Percentiles rank a stretch among this genome's conserved stretches.
Evolutionary conservation across 495 filamentous ascomycete genomes (phyloP).

Genomic region (Penicillium maclennaniae): DNA sequence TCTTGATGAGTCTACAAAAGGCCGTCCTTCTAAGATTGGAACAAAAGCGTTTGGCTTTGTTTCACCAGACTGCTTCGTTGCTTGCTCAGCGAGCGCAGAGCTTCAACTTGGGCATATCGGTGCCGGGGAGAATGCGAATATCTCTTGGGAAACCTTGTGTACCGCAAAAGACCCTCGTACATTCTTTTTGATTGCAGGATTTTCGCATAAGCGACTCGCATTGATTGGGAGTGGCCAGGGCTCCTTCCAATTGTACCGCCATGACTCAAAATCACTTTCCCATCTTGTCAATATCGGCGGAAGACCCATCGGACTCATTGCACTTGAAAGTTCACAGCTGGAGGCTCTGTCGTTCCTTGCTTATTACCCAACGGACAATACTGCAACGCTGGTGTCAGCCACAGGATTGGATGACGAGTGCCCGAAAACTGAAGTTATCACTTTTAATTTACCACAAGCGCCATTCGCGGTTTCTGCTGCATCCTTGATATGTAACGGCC

Average conservation of each 20-base stretch:
- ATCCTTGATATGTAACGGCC: constrained; percentile 30
- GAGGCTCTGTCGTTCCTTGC: constrained; percentile 28
- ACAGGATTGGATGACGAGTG: constrained; percentile 11
- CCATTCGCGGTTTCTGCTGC: constrained; percentile 38
- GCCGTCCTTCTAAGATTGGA: constrained; percentile 23
- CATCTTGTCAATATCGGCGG: constrained; percentile 20
- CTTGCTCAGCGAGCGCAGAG: constrained; percentile 56
- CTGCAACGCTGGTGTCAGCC: constrained; percentile 30
- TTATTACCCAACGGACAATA: constrained; percentile 24
- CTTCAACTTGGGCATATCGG: constrained; percentile 49
- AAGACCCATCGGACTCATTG: constrained; percentile 25
- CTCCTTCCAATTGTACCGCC: constrained; percentile 33
- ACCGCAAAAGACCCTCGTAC: constrained; percentile 30
- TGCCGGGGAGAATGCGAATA: constrained; percentile 8
- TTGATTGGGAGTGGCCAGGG: constrained; percentile 34
- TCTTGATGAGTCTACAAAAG: not conserved
- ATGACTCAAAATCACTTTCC: constrained; percentile 26
- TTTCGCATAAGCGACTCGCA: constrained; percentile 30
- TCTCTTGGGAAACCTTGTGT: constrained; percentile 32
- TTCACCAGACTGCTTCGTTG: constrained; percentile 51
- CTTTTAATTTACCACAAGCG: constrained; percentile 26
- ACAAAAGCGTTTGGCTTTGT: constrained; percentile 67
- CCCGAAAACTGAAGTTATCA: constrained; percentile 17
- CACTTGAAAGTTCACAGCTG: constrained; percentile 17
- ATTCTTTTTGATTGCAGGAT: constrained; percentile 26